A percentile compares a stretch with the other conserved stretches of the same genome.
These are phyloP conservation scores for Macrolepiota dolichaula DNA, from an alignment of 768 basidiomycete genomes.

Conservation along the genomic window DNA sequence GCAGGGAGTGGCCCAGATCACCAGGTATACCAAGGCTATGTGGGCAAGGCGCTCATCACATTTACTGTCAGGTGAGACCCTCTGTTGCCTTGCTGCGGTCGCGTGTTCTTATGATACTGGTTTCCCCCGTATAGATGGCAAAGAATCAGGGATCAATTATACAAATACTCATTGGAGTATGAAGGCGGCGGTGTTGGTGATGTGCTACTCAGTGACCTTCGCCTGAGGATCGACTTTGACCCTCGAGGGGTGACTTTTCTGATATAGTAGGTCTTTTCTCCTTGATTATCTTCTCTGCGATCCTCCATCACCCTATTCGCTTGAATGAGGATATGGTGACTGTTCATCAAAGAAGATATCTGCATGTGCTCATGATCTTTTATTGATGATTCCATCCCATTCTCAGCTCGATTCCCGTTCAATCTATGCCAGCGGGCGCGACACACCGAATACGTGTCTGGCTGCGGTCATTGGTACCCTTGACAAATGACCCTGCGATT, in stretches of 20 bases:
- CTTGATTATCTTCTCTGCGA: background rate
- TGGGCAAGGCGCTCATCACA: slow-evolving; percentile 55
- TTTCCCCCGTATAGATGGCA: slow-evolving; percentile 42
- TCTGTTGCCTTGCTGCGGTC: background rate
- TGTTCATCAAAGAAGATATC: background rate
- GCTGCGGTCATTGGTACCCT: slow-evolving; percentile 46
- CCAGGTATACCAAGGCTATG: slow-evolving; percentile 51
- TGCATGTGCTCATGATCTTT: background rate
- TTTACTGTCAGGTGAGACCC: slow-evolving; percentile 48
- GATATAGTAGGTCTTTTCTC: slow-evolving; percentile 47
- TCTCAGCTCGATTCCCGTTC: slow-evolving; percentile 49
- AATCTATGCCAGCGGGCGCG: slow-evolving; percentile 51
- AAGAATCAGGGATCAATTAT: slow-evolving; percentile 37
- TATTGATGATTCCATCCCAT: background rate
- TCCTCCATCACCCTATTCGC: background rate
- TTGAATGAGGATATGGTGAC: background rate
- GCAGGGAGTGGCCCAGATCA: slow-evolving; percentile 38
- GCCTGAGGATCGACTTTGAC: slow-evolving; percentile 51
- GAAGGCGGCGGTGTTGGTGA: slow-evolving; percentile 61
- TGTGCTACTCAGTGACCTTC: slow-evolving; percentile 48
- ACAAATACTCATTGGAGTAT: slow-evolving; percentile 59
- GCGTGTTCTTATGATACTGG: background rate
- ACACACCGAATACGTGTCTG: slow-evolving; percentile 64
- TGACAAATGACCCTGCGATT: slow-evolving; percentile 25
- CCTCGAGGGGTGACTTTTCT: slow-evolving; percentile 52